phyloP scores from a whole-genome alignment of 148 eudicot genomes.

The Fagopyrum homotropicum region DNA sequence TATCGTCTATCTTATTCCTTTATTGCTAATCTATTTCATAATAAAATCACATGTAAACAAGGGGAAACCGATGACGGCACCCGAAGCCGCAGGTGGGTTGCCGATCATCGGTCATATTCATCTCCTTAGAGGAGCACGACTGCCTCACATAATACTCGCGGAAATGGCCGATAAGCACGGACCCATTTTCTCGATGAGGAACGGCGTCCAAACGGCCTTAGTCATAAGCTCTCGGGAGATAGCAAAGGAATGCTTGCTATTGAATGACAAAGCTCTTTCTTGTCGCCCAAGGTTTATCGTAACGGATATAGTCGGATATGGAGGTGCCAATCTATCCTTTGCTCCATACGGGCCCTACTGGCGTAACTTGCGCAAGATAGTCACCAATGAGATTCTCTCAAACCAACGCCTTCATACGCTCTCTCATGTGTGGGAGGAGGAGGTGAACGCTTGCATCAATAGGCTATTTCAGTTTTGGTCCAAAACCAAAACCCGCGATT shows the following conservation, averaged over 20 bases:
- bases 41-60: no score
- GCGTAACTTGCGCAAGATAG: conserved; percentile 14
- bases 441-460: conserved; percentile 5
- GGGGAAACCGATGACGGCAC: no score
- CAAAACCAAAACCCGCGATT: background rate
- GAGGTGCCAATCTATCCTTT: conserved; percentile 5
- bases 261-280: background rate
- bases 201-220: background rate
- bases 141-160: background rate
- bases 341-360: conserved; percentile 10
- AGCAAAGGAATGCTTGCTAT: conserved; percentile 14
- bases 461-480: background rate
- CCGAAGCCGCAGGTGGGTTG: no score
- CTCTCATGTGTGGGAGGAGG: background rate
- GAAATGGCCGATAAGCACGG: conserved; percentile 21
- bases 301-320: background rate
- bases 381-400: conserved; percentile 5
- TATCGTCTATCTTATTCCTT: no score
- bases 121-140: no score
- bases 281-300: conserved; percentile 9
- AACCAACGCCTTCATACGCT: conserved; percentile 9
- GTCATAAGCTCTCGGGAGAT: conserved; percentile 13
- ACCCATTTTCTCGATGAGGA: conserved; percentile 14
- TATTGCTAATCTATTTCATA: no score
- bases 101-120: no score